Conservation (phyloP, 495 filamentous ascomycete genomes). For the Oleoguttula mirabilis region DNA sequence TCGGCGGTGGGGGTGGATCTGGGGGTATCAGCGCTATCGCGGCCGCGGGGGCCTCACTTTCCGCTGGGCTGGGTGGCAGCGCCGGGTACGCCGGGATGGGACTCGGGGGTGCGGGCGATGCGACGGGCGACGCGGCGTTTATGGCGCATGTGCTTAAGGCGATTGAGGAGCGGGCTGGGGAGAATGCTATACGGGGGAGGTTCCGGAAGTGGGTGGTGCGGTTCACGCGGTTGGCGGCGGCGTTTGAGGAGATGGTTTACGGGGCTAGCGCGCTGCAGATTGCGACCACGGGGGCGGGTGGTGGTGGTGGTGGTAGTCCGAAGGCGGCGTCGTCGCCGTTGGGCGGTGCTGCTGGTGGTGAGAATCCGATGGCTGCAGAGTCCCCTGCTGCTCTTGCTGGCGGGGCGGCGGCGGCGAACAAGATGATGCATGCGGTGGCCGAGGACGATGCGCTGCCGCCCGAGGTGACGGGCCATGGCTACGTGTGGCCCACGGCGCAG, state of each 20-base stretch:
- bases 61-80: constrained; percentile 11
- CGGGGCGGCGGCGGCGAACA: constrained; percentile 39
- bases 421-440: constrained; percentile 8
- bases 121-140: constrained; percentile 81
- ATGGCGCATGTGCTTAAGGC: constrained; percentile 75
- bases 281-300: not conserved
- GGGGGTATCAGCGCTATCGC: constrained; percentile 7
- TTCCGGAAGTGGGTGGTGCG: constrained; percentile 83
- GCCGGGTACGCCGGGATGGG: not conserved
- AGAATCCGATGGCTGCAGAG: not conserved
- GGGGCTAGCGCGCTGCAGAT: constrained; percentile 85
- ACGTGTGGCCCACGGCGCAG: constrained; percentile 79
- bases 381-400: no score
- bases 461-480: constrained; percentile 68
- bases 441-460: constrained; percentile 11
- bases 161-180: constrained; percentile 75
- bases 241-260: constrained; percentile 91
- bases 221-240: constrained; percentile 82
- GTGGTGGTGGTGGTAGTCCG: not conserved
- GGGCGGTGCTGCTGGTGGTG: not conserved
- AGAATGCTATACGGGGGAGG: constrained; percentile 78
- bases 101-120: constrained; percentile 37
- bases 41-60: constrained; percentile 7
- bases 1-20: not conserved
- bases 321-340: not conserved